Evolutionary conservation across 2,329 filamentous ascomycete genomes (phyloP), one percentile per base, ranked within the genome.

Genomic region (Paraconiothyrium sp.): DNA sequence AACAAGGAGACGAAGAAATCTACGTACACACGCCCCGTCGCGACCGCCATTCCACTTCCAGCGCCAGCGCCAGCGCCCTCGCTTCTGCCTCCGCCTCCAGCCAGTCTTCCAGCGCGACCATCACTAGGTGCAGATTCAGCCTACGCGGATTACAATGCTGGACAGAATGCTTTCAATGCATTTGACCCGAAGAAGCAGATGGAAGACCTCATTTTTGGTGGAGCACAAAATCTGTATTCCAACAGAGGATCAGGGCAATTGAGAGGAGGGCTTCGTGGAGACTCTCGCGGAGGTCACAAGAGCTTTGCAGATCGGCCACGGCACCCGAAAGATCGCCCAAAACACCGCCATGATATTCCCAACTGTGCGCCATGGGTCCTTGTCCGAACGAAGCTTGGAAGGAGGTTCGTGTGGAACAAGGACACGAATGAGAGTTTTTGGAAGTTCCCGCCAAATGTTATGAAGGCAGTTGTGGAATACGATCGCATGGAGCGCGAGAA

Each of bases 341-440:
- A 90, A 78, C 89, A 89, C 32, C 94, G 92, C 75, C 86, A 91
- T 59, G 75, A 85, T 6, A 95, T 99, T 49, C 93, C 93, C 0
- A 90, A 90, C 2, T 92, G 89, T 70, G 90, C 91, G 69, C 92
- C 93, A 16, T 99, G 95, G 95, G 80, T 97, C 0, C 83, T 99
- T 3, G 92, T 99, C n/a, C 92, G 91, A 75, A 99, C 95, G 0
- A 97, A 93, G 75, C 89, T 94, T 64, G 92, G 92, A 24, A 86
- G 95, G 60, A 87, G 94, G 56, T 99, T 99, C 74, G 93, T 94
- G 2, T 92, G 97, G 81, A 97, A 99, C 69, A 87, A 89, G 0
- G 86, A 86, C 57, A 97, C 94, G 67, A 92, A 94, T 41, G 86
- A 93, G 68, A 98, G 94, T 78, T 93, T 93, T 78, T 99, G 96